Evolutionary conservation across 805 yeast genomes (phyloP).

Genomic region (Nakazawaea wyomingensis): DNA sequence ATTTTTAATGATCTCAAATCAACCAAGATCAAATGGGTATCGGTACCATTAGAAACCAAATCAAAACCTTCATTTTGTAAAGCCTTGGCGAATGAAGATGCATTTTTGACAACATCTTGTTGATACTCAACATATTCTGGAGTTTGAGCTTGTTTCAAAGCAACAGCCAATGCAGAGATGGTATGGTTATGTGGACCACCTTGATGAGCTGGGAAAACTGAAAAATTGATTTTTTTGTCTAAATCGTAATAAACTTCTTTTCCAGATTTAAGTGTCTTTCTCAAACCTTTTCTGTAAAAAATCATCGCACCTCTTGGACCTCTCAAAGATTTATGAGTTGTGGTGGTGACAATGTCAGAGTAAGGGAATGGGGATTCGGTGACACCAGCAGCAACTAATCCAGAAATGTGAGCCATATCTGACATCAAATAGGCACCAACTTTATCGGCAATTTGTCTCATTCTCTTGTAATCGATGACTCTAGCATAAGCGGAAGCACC

Average conservation of each 20-base stretch:
- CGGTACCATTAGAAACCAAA: slow-evolving; percentile 90
- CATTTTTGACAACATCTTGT: slow-evolving; percentile 74
- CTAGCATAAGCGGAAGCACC: slow-evolving; percentile 97
- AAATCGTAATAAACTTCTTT: slow-evolving; percentile 81
- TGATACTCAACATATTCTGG: slow-evolving; percentile 90
- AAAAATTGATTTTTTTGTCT: slow-evolving; percentile 88
- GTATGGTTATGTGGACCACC: slow-evolving; percentile 99
- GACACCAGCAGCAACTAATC: slow-evolving; percentile 91
- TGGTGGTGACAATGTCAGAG: slow-evolving; percentile 95
- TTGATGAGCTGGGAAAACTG: slow-evolving; percentile 99
- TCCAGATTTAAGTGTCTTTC: slow-evolving; percentile 79
- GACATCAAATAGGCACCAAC: slow-evolving; percentile 90
- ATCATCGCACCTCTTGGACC: slow-evolving; percentile 99
- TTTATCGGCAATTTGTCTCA: slow-evolving; percentile 85
- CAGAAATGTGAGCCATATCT: slow-evolving; percentile 98
- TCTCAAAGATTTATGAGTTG: slow-evolving; percentile 95
- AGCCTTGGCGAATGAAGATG: slow-evolving; percentile 68
- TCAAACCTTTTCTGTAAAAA: slow-evolving; percentile 91
- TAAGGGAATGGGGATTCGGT: slow-evolving; percentile 88
- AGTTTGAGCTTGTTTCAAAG: slow-evolving; percentile 83
- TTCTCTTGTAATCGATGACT: slow-evolving; percentile 81
- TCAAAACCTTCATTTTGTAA: slow-evolving; percentile 61
- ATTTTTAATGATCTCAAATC: slow-evolving; percentile 73
- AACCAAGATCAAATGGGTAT: slow-evolving; percentile 85
- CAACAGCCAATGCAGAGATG: slow-evolving; percentile 92